Conservation (phyloP, 257 asterid species). For the Ajuga chamaepitys region DNA sequence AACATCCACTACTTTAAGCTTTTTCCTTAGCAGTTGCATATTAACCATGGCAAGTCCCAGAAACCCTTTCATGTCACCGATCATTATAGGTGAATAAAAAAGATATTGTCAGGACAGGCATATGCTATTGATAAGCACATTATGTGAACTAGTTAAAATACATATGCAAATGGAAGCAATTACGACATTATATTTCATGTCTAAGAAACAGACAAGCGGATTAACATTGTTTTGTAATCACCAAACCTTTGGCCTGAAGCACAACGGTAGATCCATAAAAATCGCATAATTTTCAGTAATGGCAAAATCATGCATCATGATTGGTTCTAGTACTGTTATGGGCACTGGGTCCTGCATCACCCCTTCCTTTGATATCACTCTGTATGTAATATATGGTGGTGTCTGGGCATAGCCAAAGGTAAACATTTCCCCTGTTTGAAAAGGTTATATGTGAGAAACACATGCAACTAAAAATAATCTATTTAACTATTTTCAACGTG, state of each 20-base stretch:
- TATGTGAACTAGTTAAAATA: not conserved
- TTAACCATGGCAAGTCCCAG: conserved; percentile 66
- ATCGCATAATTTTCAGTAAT: conserved; percentile 93
- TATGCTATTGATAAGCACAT: not conserved
- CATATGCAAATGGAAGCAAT: not conserved
- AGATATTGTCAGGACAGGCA: not conserved
- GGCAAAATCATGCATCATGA: conserved; percentile 99
- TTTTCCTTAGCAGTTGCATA: conserved; percentile 63
- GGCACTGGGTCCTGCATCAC: conserved; percentile 92
- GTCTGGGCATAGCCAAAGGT: conserved; percentile 79
- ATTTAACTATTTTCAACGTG: not conserved
- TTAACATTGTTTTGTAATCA: conserved; percentile 3
- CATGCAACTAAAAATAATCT: not conserved
- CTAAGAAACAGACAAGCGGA: not conserved
- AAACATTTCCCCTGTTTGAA: conserved; percentile 85
- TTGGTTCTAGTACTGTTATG: conserved; percentile 67
- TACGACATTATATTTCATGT: not conserved
- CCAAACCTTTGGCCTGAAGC: conserved; percentile 74
- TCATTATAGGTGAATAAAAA: conserved; percentile 6
- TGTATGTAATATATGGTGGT: conserved; percentile 78
- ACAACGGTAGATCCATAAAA: conserved; percentile 89
- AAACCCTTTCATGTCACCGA: conserved; percentile 85
- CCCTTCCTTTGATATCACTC: conserved; percentile 91
- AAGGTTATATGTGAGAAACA: conserved; percentile 15
- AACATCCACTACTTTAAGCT: conserved; percentile 68